Evolutionary conservation across 2,329 filamentous ascomycete species (phyloP), one percentile per base, ranked within the genome.

Genomic region (Knoxdaviesia capensis): DNA sequence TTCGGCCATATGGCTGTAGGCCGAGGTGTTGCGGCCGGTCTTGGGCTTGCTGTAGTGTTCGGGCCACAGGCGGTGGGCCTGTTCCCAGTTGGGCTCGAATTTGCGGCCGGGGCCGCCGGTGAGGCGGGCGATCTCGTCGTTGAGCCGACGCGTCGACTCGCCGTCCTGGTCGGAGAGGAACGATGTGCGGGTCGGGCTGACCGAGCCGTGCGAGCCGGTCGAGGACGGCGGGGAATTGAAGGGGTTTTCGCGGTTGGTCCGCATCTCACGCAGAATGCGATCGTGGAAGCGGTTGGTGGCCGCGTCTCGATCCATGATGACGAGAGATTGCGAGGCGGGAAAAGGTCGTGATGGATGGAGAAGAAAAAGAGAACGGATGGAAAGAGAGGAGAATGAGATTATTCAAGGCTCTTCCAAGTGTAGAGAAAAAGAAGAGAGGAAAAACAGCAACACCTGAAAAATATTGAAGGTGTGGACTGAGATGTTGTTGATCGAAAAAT

Each of bases 141-240:
- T 63, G 36, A 69, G 57, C 44, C 58, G 59, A 44, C 65, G 64
- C 36, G 68, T 71, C 31, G 67, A 69, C 52, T 72, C 69, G 53
- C 62, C 66, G 45, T 70, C 66, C 34, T 64, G 65, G 44, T 64
- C 63, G 43, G 66, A 64, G 46, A 69, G 68, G 49, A 72, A 57
- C 36, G 68, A 65, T 34, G 68, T 69, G 41, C 64, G 52, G 38
- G 68, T 72, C 42, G 66, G 63, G 51, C 66, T 69, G 47, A 72
- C 61, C 46, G 68, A 70, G 52, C 69, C 68, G 55, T 71, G 68
- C 41, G 66, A 69, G 43, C 68, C 69, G 31, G 69, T 72, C 6
- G 69, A 73, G 6, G 69, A 71, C 20, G 69, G 68, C 5, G 69
- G 69, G 20, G 69, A 72, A 55, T 69, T 69, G 57, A 71, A 72